Evolutionary conservation across 768 basidiomycete genomes (phyloP).

Genomic region (Podaxis rugospora): DNA sequence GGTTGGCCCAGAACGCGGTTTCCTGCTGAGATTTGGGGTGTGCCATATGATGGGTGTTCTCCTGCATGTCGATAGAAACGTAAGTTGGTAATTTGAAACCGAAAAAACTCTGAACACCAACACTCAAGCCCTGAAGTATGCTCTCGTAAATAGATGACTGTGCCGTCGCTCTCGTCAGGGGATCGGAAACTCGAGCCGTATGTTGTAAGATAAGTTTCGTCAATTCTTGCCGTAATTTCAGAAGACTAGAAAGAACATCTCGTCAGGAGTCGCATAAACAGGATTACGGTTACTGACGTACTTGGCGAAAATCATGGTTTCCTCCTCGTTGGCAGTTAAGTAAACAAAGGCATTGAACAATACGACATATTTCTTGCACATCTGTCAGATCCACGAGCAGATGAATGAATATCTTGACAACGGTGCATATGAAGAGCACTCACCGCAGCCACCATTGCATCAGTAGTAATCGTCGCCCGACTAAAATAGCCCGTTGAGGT

Average conservation of each 20-base stretch:
- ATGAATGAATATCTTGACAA: neutral
- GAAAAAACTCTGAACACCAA: slow-evolving; percentile 32
- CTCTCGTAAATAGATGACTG: slow-evolving; percentile 71
- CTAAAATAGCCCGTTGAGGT: slow-evolving; percentile 58
- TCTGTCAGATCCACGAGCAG: slow-evolving; percentile 29
- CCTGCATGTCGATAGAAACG: slow-evolving; percentile 31
- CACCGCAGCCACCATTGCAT: slow-evolving; percentile 60
- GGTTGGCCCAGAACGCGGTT: slow-evolving; percentile 79
- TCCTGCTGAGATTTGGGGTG: slow-evolving; percentile 88
- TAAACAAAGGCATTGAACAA: slow-evolving; percentile 83
- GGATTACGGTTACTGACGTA: slow-evolving; percentile 30
- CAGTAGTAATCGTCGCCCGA: slow-evolving; percentile 59
- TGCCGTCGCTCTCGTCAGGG: slow-evolving; percentile 58
- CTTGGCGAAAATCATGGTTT: slow-evolving; percentile 97
- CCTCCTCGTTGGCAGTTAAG: slow-evolving; percentile 79
- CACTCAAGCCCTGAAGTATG: slow-evolving; percentile 72
- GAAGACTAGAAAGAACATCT: slow-evolving; percentile 45
- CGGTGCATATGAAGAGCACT: slow-evolving; percentile 18
- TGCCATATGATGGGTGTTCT: slow-evolving; percentile 61
- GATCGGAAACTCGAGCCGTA: slow-evolving; percentile 61
- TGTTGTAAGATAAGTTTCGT: slow-evolving; percentile 72
- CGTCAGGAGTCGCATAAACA: slow-evolving; percentile 4
- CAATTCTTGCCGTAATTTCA: slow-evolving; percentile 82
- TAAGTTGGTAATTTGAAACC: neutral
- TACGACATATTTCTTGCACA: slow-evolving; percentile 72